Conservation (phyloP, 2,329 filamentous ascomycete species). For the Cladosporium sphaerospermum region DNA sequence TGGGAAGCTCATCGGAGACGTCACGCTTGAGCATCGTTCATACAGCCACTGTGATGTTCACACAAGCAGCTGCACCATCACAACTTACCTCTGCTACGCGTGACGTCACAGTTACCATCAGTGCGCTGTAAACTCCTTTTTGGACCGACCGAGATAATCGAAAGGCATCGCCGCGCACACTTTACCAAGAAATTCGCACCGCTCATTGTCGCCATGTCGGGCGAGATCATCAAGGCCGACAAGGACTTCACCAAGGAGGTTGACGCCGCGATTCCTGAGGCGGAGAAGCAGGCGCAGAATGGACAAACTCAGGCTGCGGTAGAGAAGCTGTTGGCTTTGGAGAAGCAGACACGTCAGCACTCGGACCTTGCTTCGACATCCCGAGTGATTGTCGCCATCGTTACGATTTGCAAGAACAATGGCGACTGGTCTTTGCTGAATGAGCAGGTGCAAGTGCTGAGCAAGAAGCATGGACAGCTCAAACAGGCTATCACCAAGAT, state of each 20-base stretch:
- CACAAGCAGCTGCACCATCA: too few relatives aligned
- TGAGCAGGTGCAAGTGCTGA: conserved; percentile 90
- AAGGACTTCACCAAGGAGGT: conserved; percentile 98
- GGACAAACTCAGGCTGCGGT: conserved; percentile 76
- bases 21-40: too few relatives aligned
- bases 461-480: conserved; percentile 99
- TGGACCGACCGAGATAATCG: too few relatives aligned
- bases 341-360: conserved; percentile 97
- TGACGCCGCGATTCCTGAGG: conserved; percentile 84
- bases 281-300: conserved; percentile 66
- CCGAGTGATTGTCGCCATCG: conserved; percentile 76
- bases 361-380: conserved; percentile 96
- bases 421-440: conserved; percentile 93
- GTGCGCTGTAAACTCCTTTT: too few relatives aligned
- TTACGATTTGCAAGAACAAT: conserved; percentile 88
- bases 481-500: conserved; percentile 99
- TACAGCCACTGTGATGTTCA: too few relatives aligned
- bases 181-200: too few relatives aligned
- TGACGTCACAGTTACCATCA: too few relatives aligned
- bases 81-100: too few relatives aligned
- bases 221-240: conserved; percentile 77
- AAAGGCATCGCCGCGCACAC: too few relatives aligned
- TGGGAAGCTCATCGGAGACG: too few relatives aligned
- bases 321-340: conserved; percentile 83
- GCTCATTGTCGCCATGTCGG: conserved; percentile 56